Base-by-base conservation (phyloP, 1,284 basidiomycete species). In the Puccinia brachypodii region DNA sequence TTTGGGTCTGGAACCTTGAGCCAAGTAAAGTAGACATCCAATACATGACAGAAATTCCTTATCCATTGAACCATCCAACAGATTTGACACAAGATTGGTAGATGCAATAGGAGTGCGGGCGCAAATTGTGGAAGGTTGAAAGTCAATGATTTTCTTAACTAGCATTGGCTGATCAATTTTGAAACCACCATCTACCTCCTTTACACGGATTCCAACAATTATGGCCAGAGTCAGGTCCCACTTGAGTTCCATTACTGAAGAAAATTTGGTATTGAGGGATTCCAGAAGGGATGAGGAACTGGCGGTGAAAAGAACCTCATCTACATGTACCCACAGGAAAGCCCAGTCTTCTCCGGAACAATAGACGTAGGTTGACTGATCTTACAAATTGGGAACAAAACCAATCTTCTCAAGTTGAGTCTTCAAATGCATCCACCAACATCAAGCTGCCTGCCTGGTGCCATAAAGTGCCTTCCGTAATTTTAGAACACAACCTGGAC, bases 341-440 rank as follows among this genome's bases (percentile, higher is more conserved):
- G 42, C 40, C 44, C 14, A 16, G 3, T 53, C 25, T 16, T 74
- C 11, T 33, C 72, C 40, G 1, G 28, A 25, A 11, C 28, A 14
- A 56, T 56, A 74, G 1, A 56, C 31, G 47, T 56, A 53, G 7
- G 28, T 22, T 47, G 42, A 50, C 25, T 74, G 71, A 53, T 74
- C 71, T 19, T 74, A 14, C 71, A 50, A 13, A 22, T 47, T 74
- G 22, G 71, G 28, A 3, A 33, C 14, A 56, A 74, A 74, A 6
- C 71, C 71, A n/a, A 74, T 47, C 11, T 8, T 50, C 28, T 31
- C n/a, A 31, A 74, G 71, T 31, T 50, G 44, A 25, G 71, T 8
- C 22, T 53, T 28, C 7, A 76, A 16, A 58, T 76, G 73, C 40
- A 60, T 76, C 73, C 73, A 76, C 71, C 71, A 73, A 53, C 71